phyloP scores from a whole-genome alignment of 2,329 filamentous ascomycete genomes.

The Periglandula ipomoeae region DNA sequence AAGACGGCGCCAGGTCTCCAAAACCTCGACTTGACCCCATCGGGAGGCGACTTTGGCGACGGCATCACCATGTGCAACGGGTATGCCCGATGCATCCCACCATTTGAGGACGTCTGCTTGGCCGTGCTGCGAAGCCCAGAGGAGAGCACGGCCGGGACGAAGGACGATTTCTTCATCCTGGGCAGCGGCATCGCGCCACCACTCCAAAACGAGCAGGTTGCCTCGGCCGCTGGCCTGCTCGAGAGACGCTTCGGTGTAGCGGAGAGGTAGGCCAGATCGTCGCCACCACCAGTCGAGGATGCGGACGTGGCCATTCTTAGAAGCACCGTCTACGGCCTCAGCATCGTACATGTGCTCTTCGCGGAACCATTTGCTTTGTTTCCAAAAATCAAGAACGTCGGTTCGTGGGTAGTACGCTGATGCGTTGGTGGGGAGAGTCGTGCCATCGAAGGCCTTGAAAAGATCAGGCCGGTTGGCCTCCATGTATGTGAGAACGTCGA shows the following conservation, averaged over 20 bases:
- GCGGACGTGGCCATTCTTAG: constrained; percentile 72
- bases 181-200: constrained; percentile 72
- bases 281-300: constrained; percentile 90
- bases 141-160: constrained; percentile 76
- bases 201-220: constrained; percentile 77
- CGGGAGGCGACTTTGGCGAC: constrained; percentile 78
- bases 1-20: constrained; percentile 69
- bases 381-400: constrained; percentile 88
- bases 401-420: constrained; percentile 78
- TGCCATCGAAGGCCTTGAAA: constrained; percentile 79
- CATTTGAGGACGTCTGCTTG: constrained; percentile 70
- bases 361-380: constrained; percentile 69
- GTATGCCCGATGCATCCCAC: constrained; percentile 78
- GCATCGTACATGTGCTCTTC: constrained; percentile 72
- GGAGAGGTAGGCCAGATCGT: constrained; percentile 64
- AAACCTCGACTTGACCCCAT: constrained; percentile 73
- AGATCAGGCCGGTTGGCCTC: constrained; percentile 57
- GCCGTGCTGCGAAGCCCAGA: constrained; percentile 76
- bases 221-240: constrained; percentile 82
- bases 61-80: constrained; percentile 69
- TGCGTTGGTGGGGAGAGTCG: constrained; percentile 78
- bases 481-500: constrained; percentile 63
- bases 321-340: constrained; percentile 82
- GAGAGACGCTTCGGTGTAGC: constrained; percentile 78
- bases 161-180: constrained; percentile 51